phyloP scores from a whole-genome alignment of 768 basidiomycete species.

The Leccinellum luteum region DNA sequence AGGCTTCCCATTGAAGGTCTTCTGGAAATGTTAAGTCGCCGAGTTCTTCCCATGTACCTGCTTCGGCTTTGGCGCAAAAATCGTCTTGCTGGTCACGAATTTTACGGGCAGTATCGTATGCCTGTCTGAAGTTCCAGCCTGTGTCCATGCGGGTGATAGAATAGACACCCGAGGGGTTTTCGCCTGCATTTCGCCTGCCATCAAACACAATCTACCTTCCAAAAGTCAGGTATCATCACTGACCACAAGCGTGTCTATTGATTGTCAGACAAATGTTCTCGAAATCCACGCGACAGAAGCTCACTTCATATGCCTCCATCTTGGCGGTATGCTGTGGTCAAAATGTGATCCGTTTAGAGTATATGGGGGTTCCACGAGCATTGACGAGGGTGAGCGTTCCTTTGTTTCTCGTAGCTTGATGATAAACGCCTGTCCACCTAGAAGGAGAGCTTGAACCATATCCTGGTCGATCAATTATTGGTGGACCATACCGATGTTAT shows the following conservation, averaged over 20 bases:
- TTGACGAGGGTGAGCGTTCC: slow-evolving; percentile 45
- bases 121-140: slow-evolving; percentile 75
- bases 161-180: slow-evolving; percentile 38
- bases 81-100: slow-evolving; percentile 67
- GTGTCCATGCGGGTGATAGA: slow-evolving; percentile 70
- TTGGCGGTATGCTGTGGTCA: slow-evolving; percentile 16
- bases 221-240: slow-evolving; percentile 14
- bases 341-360: slow-evolving; percentile 30
- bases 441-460: not conserved
- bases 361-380: slow-evolving; percentile 51
- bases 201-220: not conserved
- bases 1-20: slow-evolving; percentile 72
- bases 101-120: slow-evolving; percentile 71
- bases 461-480: not conserved
- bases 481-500: slow-evolving; percentile 17
- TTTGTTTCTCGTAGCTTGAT: slow-evolving; percentile 49
- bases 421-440: slow-evolving; percentile 50
- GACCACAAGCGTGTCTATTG: slow-evolving; percentile 41
- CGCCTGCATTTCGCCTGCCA: slow-evolving; percentile 16
- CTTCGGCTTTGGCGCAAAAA: slow-evolving; percentile 63
- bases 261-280: not conserved
- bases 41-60: slow-evolving; percentile 38
- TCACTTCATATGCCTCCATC: slow-evolving; percentile 32
- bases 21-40: slow-evolving; percentile 44
- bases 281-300: not conserved